These are phyloP conservation scores for Amanita rimosa DNA, from an alignment of 768 basidiomycete genomes.

Conservation along the genomic window DNA sequence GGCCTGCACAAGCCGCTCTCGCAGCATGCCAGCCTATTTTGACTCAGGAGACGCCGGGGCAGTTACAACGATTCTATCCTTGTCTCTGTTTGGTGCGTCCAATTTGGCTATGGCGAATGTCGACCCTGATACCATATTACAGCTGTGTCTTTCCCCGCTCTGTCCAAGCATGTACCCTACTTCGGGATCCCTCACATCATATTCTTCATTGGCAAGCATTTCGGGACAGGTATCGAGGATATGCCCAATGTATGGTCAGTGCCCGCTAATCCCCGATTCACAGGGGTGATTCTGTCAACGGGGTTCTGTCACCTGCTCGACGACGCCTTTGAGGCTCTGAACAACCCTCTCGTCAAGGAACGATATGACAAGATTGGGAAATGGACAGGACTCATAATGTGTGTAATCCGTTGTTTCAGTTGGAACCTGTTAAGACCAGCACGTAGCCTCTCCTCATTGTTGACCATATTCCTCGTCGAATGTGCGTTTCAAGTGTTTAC, in stretches of 20 bases:
- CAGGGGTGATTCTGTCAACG: conserved; percentile 75
- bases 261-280: background rate
- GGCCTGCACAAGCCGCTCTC: background rate
- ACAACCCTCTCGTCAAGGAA: conserved; percentile 30
- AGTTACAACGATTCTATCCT: conserved; percentile 41
- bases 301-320: conserved; percentile 76
- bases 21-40: background rate
- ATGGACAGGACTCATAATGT: conserved; percentile 69
- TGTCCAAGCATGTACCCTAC: conserved; percentile 42
- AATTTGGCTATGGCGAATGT: background rate
- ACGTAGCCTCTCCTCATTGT: conserved; percentile 46
- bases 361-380: conserved; percentile 37
- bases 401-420: conserved; percentile 17
- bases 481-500: conserved; percentile 32
- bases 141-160: conserved; percentile 66
- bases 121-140: background rate
- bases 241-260: background rate
- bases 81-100: conserved; percentile 53
- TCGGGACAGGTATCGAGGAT: conserved; percentile 52
- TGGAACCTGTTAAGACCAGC: background rate
- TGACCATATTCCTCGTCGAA: conserved; percentile 71
- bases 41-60: conserved; percentile 12
- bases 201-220: conserved; percentile 84
- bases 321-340: conserved; percentile 58
- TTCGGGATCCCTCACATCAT: conserved; percentile 54